Evolutionary conservation across 139 green algal species (phyloP), one percentile per base, ranked within the genome.

Genomic region (Coccomyxa sp.): DNA sequence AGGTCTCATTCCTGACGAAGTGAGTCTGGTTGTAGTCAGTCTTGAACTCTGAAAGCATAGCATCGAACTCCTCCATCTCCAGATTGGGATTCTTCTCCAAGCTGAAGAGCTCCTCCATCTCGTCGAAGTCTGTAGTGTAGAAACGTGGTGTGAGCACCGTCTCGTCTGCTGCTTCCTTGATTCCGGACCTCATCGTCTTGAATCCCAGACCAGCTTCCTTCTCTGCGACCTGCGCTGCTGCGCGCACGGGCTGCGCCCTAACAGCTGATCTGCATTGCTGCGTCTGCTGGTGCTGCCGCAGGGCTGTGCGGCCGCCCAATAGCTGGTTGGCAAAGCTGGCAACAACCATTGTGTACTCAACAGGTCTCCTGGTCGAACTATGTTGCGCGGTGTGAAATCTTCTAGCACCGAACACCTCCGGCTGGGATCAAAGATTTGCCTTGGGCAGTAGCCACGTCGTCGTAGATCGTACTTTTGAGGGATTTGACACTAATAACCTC

Each of bases 41-140:
- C 37, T 91, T 89, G 90, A 99, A 99, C 88, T 99, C 96, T 12
- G 90, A 84, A n/a, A 97, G 87, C 68, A 90, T 90, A 2, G 94
- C 89, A 18, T 95, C 89, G 14, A 98, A 84, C 89, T 98, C 95
- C 1, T 81, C 86, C 90, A 97, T 95, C 76, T 94, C 76, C 69
- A 99, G 85, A 87, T 98, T 94, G 68, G 93, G 93, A 89, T 99
- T 99, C 50, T 93, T 91, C 85, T 99, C 86, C 74, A 91, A 81
- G 75, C 84, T 92, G 91, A 99, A 99, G 58, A 99, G 81, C 76
- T 94, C 85, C 86, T 99, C 96, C 96, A 99, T 98, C 90, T 98
- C 94, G 78, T 99, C 96, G 80, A 99, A 99, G 84, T 98, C 94
- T 34, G 95, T 98, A 80, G 95, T 99, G 91, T 99, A 99, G 89